Conservation (phyloP, 345 rosid genomes). For the Arabidopsis suecica region DNA sequence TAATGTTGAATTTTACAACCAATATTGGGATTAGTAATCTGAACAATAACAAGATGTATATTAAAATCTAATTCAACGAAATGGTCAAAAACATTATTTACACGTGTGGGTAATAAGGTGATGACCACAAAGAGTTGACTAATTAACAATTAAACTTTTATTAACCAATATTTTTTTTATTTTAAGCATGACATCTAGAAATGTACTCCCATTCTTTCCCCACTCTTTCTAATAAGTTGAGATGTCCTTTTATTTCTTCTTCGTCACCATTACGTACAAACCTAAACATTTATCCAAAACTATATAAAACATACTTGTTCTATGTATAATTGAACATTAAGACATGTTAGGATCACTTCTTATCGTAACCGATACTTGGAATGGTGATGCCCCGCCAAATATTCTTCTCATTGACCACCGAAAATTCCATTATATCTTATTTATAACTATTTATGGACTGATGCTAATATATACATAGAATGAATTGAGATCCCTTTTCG, state of each 20-base stretch:
- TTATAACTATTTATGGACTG: background rate
- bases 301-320: conserved; percentile 10
- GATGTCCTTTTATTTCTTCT: conserved; percentile 35
- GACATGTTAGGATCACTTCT: conserved; percentile 22
- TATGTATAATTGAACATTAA: background rate
- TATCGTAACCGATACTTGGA: conserved; percentile 10
- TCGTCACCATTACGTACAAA: conserved; percentile 10
- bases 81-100: conserved; percentile 29
- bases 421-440: background rate
- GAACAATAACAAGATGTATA: background rate
- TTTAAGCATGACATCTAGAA: conserved; percentile 15
- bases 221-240: conserved; percentile 23
- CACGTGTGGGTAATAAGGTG: conserved; percentile 31
- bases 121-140: conserved; percentile 33
- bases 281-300: conserved; percentile 38
- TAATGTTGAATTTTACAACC: conserved; percentile 21
- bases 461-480: background rate
- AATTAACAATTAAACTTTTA: background rate
- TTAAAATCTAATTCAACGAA: background rate
- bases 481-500: background rate
- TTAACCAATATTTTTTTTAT: background rate
- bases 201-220: conserved; percentile 11
- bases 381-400: conserved; percentile 11
- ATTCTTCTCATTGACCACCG: background rate
- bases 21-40: conserved; percentile 3